These are phyloP conservation scores for Cordyceps farinosa DNA, from an alignment of 2,329 filamentous ascomycete species.

Conservation along the genomic window DNA sequence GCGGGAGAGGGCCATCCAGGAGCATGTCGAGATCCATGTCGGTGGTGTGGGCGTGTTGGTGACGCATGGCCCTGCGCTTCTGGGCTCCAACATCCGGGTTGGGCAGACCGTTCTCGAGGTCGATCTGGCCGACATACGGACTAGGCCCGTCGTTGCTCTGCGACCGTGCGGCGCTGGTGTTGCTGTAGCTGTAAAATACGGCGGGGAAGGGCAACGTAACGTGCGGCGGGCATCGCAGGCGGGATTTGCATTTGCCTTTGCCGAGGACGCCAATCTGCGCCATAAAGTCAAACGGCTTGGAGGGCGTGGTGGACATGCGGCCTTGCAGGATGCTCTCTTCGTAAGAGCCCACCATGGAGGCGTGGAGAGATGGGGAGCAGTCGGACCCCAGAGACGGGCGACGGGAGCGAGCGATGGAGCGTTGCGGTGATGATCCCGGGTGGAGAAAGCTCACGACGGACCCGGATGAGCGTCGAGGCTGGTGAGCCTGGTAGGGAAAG, in stretches of 20 bases:
- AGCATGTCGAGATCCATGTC: slow-evolving; percentile 27
- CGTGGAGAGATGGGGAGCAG: slow-evolving; percentile 74
- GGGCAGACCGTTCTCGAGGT: slow-evolving; percentile 76
- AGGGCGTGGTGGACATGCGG: slow-evolving; percentile 94
- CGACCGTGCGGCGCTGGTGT: slow-evolving; percentile 58
- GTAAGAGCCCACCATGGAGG: slow-evolving; percentile 95
- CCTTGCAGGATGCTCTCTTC: slow-evolving; percentile 94
- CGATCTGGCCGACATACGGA: slow-evolving; percentile 90
- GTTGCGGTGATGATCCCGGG: slow-evolving; percentile 44
- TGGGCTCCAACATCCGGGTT: slow-evolving; percentile 46
- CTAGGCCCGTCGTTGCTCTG: slow-evolving; percentile 82
- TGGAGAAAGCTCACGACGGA: slow-evolving; percentile 47
- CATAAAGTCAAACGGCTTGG: slow-evolving; percentile 85
- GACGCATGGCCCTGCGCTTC: slow-evolving; percentile 58
- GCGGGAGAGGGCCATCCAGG: slow-evolving; percentile 21
- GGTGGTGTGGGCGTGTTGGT: slow-evolving; percentile 42
- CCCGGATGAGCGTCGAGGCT: slow-evolving; percentile 71
- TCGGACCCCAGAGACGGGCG: slow-evolving; percentile 72
- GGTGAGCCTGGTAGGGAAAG: slow-evolving; percentile 71
- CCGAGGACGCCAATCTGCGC: slow-evolving; percentile 94
- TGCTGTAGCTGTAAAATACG: slow-evolving; percentile 91
- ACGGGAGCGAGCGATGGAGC: slow-evolving; percentile 53
- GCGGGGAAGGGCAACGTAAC: slow-evolving; percentile 88
- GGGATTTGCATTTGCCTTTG: slow-evolving; percentile 82
- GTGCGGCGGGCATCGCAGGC: slow-evolving; percentile 80